Base-by-base conservation (phyloP, 768 basidiomycete genomes). In the Naganishia kalamii region DNA sequence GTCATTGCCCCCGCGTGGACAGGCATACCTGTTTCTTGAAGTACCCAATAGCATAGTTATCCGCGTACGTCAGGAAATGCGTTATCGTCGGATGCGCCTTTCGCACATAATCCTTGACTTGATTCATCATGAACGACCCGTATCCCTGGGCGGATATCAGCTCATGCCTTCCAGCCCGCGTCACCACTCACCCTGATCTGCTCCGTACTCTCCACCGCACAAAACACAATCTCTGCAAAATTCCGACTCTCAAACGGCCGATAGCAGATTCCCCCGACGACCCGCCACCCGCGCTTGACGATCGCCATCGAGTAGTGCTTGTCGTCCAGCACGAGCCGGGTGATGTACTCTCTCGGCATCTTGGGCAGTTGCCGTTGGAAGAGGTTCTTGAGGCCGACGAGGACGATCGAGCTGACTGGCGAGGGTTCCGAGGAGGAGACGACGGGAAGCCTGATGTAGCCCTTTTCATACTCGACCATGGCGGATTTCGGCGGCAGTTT, bases 301-400 rank as follows among this genome's bases (percentile, higher is more conserved):
- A 99, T 96, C 2, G 92, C 96, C 60, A 99, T 83, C 35, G 85
- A 85, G 73, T 88, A 88, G n/a, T 94, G 96, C 73, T 92, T 96
- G 41, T 82, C 81, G 75, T 98, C 96, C 70, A 90, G 90, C 1
- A 97, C 94, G 29, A 98, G 84, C 25, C 96, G 85, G 3, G 96
- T 90, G 70, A 99, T 98, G 75, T 99, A 99, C 75, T 98, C 96
- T 72, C 92, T 83, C 13, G 96, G 96, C 96, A 99, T 98, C 79
- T 97, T 97, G 7, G 96, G 96, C 1, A 99, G 80, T 77, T 99
- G 96, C 70, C 90, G 89, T 74, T 96, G 94, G 74, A 99, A 98
- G 17, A 98, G 85, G 10, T 90, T 92, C 80, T 97, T 98, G 65
- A 98, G 82, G n/a, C 91, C 90, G 3, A 92, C 91, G 60, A 98